Evolutionary conservation across 306 rosid species (phyloP), one percentile per base, ranked within the genome.

Genomic region (Lathyrus tuberosus): DNA sequence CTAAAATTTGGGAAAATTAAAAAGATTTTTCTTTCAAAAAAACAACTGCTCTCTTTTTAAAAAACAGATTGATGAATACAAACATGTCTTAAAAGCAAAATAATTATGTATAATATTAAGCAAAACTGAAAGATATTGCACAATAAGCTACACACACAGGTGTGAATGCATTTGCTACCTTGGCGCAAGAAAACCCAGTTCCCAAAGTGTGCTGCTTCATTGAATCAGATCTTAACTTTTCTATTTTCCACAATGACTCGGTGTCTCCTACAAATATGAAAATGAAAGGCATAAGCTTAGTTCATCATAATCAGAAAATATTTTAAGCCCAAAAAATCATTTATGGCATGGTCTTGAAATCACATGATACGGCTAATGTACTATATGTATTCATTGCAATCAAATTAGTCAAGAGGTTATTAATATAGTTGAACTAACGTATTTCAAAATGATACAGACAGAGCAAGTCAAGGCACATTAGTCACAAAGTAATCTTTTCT

Each of bases 131-230:
- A 69, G 22, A 24, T 52, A 62, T 28, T 33, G 24, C 20, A 65
- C 48, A 38, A 66, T 57, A 71, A 62, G 30, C 54, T 68, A 41
- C 44, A 67, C 20, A 56, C 24, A 53, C 11, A 30, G 7, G 6
- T 44, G 17, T 44, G 49, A 14, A 44, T 44, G 17, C 17, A 44
- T 14, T 74, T 16, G 46, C 62, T 68, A 92, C 98, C 98, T 92
- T 92, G 57, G 87, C 92, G 67, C 92, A 84, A 60, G 96, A 77
- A 81, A 92, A 76, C 47, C 95, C 96, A 77, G 73, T 86, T 64
- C 69, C 62, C 33, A 93, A 75, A 54, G 89, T 85, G 56, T 90
- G 97, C 61, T 61, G 81, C 85, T 90, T 90, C 84, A 54, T 76
- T 30, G 89, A 59, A 79, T 86, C 80, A 3, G 92, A 85, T 77